Conservation (phyloP, 768 basidiomycete genomes). For the Mycena floridula region DNA sequence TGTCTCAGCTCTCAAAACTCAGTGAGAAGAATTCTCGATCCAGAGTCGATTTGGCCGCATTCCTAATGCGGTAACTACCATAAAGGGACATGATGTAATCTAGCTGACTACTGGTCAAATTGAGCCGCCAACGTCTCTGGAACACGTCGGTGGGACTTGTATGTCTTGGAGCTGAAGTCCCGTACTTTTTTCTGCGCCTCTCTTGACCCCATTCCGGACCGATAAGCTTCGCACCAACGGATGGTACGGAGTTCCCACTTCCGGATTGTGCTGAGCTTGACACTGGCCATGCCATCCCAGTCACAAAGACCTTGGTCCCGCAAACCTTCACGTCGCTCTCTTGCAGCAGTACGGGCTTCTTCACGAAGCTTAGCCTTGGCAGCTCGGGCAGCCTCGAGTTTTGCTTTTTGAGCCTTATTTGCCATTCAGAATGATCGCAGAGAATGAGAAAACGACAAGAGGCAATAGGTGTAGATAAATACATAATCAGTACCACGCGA, state of each 20-base stretch:
- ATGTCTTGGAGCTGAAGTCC: constrained; percentile 9
- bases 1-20: background rate
- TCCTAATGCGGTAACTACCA: background rate
- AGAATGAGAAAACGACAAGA: no score
- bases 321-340: background rate
- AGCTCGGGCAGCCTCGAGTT: background rate
- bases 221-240: constrained; percentile 12
- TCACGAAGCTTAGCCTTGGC: background rate
- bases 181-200: constrained; percentile 9
- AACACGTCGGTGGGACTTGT: background rate
- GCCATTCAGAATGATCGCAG: no score
- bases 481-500: no score
- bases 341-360: background rate
- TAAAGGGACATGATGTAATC: background rate
- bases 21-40: background rate
- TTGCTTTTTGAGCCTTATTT: background rate
- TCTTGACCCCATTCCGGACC: constrained; percentile 7
- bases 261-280: constrained; percentile 7
- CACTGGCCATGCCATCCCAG: constrained; percentile 7
- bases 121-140: background rate
- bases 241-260: constrained; percentile 12
- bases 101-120: background rate
- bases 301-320: background rate
- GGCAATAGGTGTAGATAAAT: no score
- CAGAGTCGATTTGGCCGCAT: background rate